Conservation (phyloP, 2,329 filamentous ascomycete genomes). For the Alternaria sp. region DNA sequence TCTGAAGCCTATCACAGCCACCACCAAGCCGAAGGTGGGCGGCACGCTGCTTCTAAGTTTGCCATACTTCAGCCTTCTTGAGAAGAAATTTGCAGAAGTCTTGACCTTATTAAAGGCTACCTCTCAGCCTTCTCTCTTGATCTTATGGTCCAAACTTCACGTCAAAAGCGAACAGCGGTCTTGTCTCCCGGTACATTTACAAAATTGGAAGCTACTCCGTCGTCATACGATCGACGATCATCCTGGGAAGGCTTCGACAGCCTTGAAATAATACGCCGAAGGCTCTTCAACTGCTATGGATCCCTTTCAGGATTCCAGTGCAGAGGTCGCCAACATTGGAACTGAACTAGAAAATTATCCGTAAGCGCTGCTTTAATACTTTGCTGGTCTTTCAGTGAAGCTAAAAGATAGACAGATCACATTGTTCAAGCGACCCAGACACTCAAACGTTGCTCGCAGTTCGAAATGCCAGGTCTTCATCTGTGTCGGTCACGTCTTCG, state of each 20-base stretch:
- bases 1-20: background rate
- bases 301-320: too few relatives aligned
- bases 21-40: background rate
- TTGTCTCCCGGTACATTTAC: too few relatives aligned
- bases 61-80: background rate
- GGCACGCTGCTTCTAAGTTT: background rate
- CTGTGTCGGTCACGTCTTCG: background rate
- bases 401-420: background rate
- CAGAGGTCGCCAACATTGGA: too few relatives aligned
- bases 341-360: too few relatives aligned
- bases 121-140: background rate
- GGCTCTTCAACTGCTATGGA: too few relatives aligned
- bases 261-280: too few relatives aligned
- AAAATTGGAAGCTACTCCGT: too few relatives aligned
- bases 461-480: background rate
- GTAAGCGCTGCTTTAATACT: background rate
- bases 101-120: background rate
- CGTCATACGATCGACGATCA: too few relatives aligned
- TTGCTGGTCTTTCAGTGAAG: background rate
- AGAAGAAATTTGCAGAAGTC: background rate
- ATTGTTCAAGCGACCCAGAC: background rate
- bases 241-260: too few relatives aligned
- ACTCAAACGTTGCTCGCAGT: background rate
- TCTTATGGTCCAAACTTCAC: rapidly evolving
- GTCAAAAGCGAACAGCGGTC: background rate